These are phyloP conservation scores for Helminthosporium solani DNA, from an alignment of 2,329 filamentous ascomycete species.

Conservation along the genomic window DNA sequence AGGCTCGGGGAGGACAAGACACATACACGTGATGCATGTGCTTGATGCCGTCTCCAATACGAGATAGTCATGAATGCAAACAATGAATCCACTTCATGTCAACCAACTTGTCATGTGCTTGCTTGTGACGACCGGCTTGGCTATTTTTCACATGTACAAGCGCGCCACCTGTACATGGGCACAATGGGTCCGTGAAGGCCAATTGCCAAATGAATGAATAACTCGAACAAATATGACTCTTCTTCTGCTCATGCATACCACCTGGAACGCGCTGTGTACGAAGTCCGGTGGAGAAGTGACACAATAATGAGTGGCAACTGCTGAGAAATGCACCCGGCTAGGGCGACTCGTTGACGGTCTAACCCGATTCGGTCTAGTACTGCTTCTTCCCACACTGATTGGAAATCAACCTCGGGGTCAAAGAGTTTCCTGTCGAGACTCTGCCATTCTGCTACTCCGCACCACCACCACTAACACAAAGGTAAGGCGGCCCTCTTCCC, in stretches of 20 bases:
- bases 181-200: too few relatives aligned
- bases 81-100: too few relatives aligned
- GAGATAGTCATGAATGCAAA: background rate
- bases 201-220: too few relatives aligned
- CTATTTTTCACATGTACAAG: too few relatives aligned
- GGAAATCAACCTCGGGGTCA: constrained; percentile 16
- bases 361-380: constrained; percentile 6
- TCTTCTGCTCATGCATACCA: too few relatives aligned
- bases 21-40: constrained; percentile 24
- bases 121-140: too few relatives aligned
- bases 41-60: constrained; percentile 3
- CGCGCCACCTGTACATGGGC: too few relatives aligned
- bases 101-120: too few relatives aligned
- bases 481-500: constrained; percentile 20
- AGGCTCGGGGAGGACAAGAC: constrained; percentile 5
- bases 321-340: constrained; percentile 8
- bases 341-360: constrained; percentile 5
- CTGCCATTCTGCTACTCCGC: constrained; percentile 8
- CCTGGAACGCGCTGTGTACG: background rate
- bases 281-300: too few relatives aligned
- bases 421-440: constrained; percentile 16
- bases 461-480: constrained; percentile 31
- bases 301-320: too few relatives aligned
- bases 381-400: constrained; percentile 16
- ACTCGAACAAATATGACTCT: background rate